Conservation (phyloP, 345 rosid genomes). For the Dipteronia sinensis region DNA sequence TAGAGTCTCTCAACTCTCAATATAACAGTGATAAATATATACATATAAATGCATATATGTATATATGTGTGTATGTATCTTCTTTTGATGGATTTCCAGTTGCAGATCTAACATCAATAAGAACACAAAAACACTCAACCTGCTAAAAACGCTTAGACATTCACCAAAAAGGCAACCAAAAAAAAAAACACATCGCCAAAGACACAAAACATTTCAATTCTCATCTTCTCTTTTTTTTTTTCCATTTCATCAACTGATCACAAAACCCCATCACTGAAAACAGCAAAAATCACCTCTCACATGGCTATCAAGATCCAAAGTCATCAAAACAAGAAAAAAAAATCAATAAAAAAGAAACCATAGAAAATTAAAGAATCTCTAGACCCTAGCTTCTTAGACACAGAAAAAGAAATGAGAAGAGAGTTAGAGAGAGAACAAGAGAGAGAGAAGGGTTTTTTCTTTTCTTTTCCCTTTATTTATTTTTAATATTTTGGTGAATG, state of each 20-base stretch:
- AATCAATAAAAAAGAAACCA: neutral
- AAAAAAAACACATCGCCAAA: constrained; percentile 41
- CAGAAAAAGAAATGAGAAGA: neutral
- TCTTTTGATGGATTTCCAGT: constrained; percentile 43
- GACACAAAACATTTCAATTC: constrained; percentile 23
- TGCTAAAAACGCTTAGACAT: constrained; percentile 73
- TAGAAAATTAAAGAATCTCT: constrained; percentile 7
- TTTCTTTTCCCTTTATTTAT: too few species aligned
- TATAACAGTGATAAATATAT: constrained; percentile 32
- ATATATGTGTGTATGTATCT: constrained; percentile 1
- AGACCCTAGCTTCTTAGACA: neutral
- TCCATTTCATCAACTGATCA: neutral
- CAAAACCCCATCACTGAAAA: constrained; percentile 30
- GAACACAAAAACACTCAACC: constrained; percentile 35
- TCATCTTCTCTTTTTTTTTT: constrained; percentile 13
- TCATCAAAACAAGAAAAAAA: constrained; percentile 30
- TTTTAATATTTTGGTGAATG: neutral
- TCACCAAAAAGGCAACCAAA: constrained; percentile 59
- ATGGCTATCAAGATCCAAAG: constrained; percentile 35
- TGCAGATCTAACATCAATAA: constrained; percentile 69
- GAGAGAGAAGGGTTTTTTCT: neutral
- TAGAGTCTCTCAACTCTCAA: constrained; percentile 11
- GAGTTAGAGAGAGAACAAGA: neutral
- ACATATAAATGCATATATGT: neutral
- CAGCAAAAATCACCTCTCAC: constrained; percentile 26